Percentiles rank a stretch among this genome's conserved stretches.
Conservation (phyloP, 768 basidiomycete species). For the Glaciozyma martinii region DNA sequence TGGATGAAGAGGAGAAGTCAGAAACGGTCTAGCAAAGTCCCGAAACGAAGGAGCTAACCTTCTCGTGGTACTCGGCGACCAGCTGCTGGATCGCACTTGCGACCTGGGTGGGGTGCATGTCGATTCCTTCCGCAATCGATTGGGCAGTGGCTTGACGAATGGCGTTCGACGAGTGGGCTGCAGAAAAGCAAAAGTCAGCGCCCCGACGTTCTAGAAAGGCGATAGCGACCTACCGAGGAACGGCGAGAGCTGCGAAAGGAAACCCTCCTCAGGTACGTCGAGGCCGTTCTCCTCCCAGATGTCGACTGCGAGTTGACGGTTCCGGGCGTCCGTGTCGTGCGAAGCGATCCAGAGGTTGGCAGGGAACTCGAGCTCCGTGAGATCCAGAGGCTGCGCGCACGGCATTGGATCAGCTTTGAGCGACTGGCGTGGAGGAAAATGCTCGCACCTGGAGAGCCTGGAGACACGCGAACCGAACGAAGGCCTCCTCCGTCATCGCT, state of each 20-base stretch:
- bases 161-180: conserved; percentile 71
- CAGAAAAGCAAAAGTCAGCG: background rate
- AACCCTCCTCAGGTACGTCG: conserved; percentile 63
- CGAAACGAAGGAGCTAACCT: conserved; percentile 44
- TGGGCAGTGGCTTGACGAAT: conserved; percentile 63
- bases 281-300: conserved; percentile 95
- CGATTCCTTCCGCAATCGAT: conserved; percentile 68
- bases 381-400: conserved; percentile 69
- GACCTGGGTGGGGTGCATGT: conserved; percentile 60
- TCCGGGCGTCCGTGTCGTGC: conserved; percentile 85
- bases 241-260: conserved; percentile 49
- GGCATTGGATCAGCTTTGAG: background rate
- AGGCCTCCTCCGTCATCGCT: conserved; percentile 72
- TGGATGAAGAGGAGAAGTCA: conserved; percentile 33
- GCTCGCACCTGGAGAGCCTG: conserved; percentile 69
- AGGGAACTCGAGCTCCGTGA: conserved; percentile 90
- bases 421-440: background rate
- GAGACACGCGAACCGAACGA: conserved; percentile 79
- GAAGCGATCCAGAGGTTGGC: conserved; percentile 76
- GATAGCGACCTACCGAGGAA: conserved; percentile 54
- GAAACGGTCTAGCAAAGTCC: no score
- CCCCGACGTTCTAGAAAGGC: background rate
- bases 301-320: conserved; percentile 64
- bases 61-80: conserved; percentile 70
- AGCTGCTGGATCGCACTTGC: conserved; percentile 44